Base-by-base conservation (phyloP, 345 rosid species). In the Excoecaria cochinchinensis region DNA sequence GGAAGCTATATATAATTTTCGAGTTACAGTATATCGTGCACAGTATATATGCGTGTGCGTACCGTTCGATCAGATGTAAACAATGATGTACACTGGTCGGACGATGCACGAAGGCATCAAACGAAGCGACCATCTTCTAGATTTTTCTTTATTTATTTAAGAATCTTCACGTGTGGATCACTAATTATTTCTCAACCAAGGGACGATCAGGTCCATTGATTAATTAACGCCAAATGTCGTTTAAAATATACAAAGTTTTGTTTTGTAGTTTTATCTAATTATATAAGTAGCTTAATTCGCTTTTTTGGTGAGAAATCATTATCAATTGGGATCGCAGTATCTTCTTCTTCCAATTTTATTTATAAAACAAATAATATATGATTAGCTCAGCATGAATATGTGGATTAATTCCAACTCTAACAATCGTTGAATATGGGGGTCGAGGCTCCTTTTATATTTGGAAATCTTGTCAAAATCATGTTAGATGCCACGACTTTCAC, bases 261-360 rank as follows among this genome's bases (percentile, higher is more conserved):
- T 53, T 39, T 39, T 56, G 11, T 38, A 39, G 31, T 19, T 6
- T 6, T 6, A 51, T 8, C 36, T 16, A 25, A 11, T 69, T 24
- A 9, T 38, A 3, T 2, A 31, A 31, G 11, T 67, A 19, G 6
- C 22, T 8, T 9, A 17, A 16, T 5, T 59, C 5, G 8, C 6
- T 47, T 6, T 16, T 24, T 39, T 53, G 77, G 52, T 74, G 7
- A 53, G 3, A 55, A 65, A 67, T 66, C 77, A 4, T 65, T 22
- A 42, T 74, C 77, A 52, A 53, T 19, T 24, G 16, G 50, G 77
- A 52, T 64, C 14, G 21, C 62, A 21, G 4, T 46, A 52, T 66
- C 44, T 66, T 53, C 42, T 53, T 69, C 47, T 47, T 15, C 48
- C 69, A n/a, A 51, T 42, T 19, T 21, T 1, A 21, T 19, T 25